phyloP scores from a whole-genome alignment of 768 basidiomycete genomes.

The Leucogyrophana mollusca region DNA sequence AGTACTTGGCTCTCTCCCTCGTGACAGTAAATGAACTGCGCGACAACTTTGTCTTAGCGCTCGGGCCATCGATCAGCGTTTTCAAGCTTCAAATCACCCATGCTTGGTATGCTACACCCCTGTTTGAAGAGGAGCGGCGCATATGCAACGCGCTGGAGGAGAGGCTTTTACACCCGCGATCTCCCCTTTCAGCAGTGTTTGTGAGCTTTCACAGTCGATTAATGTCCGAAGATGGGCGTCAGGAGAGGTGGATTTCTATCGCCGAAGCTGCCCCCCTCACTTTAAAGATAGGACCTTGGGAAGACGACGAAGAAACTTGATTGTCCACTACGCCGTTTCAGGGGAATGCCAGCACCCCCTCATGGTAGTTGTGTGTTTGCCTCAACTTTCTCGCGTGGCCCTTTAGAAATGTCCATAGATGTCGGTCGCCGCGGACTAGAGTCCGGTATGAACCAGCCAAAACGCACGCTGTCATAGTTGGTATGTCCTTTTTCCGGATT shows the following conservation, averaged over 20 bases:
- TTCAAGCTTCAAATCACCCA: conserved; percentile 37
- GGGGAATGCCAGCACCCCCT: too few relatives aligned
- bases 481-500: too few relatives aligned
- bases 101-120: conserved; percentile 30
- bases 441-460: too few relatives aligned
- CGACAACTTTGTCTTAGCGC: conserved; percentile 27
- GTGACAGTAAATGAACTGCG: conserved; percentile 34
- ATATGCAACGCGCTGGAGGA: conserved; percentile 31
- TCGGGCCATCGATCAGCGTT: conserved; percentile 27
- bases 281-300: conserved; percentile 29
- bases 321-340: too few relatives aligned
- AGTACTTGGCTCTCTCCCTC: conserved; percentile 35
- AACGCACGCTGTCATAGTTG: too few relatives aligned
- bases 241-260: conserved; percentile 25
- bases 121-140: conserved; percentile 28
- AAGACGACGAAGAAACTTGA: conserved; percentile 18
- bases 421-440: too few relatives aligned
- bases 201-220: conserved; percentile 18
- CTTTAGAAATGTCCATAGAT: too few relatives aligned
- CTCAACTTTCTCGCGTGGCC: too few relatives aligned
- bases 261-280: conserved; percentile 16
- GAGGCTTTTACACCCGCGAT: conserved; percentile 8
- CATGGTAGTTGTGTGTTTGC: too few relatives aligned
- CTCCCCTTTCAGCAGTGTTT: conserved; percentile 6
- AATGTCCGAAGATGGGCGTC: conserved; percentile 19